These are phyloP conservation scores for Pythium oligandrum DNA, from an alignment of 352 stramenopile species.

Conservation along the genomic window DNA sequence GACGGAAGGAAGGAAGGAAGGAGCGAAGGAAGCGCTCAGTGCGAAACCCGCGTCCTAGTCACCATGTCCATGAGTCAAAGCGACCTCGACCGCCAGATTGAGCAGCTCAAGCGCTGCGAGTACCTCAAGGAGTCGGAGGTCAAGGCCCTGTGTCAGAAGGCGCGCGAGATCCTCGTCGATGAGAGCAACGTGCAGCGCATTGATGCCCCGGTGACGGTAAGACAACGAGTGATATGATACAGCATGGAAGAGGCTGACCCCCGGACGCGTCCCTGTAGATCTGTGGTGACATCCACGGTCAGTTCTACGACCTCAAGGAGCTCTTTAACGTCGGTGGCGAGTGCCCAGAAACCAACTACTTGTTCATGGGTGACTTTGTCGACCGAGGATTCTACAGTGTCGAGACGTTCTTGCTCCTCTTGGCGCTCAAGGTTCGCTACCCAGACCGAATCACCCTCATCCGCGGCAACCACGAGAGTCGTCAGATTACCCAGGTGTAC, in stretches of 20 bases:
- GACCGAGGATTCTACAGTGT: slow-evolving; percentile 99
- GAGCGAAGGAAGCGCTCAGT: neutral
- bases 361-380: slow-evolving; percentile 99
- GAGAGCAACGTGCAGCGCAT: slow-evolving; percentile 99
- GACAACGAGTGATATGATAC: slow-evolving; percentile 11
- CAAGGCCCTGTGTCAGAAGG: slow-evolving; percentile 96
- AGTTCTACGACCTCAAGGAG: slow-evolving; percentile 99
- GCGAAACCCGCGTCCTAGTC: neutral
- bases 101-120: slow-evolving; percentile 95
- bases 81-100: slow-evolving; percentile 84
- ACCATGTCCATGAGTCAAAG: slow-evolving; percentile 78
- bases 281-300: slow-evolving; percentile 99
- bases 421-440: slow-evolving; percentile 98
- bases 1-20: slow-evolving; percentile 2
- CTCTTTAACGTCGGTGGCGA: slow-evolving; percentile 98
- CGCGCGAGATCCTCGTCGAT: slow-evolving; percentile 98
- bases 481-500: slow-evolving; percentile 99
- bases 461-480: slow-evolving; percentile 98
- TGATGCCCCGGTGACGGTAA: slow-evolving; percentile 97
- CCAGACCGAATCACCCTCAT: slow-evolving; percentile 99
- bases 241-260: slow-evolving; percentile 6
- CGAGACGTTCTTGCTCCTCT: slow-evolving; percentile 97
- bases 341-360: slow-evolving; percentile 98
- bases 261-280: slow-evolving; percentile 67
- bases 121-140: slow-evolving; percentile 98